phyloP scores from a whole-genome alignment of 495 filamentous ascomycete genomes.

The Penicillium lividum region DNA sequence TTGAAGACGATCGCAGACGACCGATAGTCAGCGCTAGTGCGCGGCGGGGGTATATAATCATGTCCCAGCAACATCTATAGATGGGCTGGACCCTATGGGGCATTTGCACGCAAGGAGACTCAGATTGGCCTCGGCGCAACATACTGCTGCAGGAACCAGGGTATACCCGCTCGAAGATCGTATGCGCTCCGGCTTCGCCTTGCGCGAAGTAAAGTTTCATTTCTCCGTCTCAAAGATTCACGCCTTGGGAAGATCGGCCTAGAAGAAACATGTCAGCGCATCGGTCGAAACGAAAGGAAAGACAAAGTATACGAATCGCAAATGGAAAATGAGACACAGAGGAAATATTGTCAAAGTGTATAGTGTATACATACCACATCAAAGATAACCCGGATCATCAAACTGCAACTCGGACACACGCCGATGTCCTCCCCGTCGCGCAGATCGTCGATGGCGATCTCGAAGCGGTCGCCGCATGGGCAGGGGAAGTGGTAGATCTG shows the following conservation, averaged over 20 bases:
- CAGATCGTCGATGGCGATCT: conserved; percentile 83
- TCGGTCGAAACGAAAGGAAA: background rate
- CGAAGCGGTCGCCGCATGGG: conserved; percentile 95
- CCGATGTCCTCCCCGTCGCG: conserved; percentile 88
- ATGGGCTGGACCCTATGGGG: background rate
- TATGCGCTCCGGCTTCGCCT: background rate
- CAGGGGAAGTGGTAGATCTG: conserved; percentile 95
- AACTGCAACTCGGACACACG: conserved; percentile 92
- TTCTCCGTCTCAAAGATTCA: conserved; percentile 16
- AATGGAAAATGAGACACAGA: background rate
- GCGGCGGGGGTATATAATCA: background rate
- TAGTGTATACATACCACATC: conserved; percentile 62
- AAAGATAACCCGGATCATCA: conserved; percentile 95
- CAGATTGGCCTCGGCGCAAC: background rate
- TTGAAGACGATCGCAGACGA: background rate
- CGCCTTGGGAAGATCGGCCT: conserved; percentile 49
- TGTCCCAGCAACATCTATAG: background rate
- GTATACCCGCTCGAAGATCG: background rate
- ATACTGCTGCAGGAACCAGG: background rate
- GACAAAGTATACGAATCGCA: background rate
- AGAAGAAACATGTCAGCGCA: conserved; percentile 18
- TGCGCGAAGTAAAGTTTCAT: background rate
- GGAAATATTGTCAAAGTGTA: background rate
- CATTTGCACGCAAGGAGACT: background rate
- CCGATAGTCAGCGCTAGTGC: background rate